phyloP scores from a whole-genome alignment of 2,329 filamentous ascomycete species.

The Golovinomyces cichoracearum region DNA sequence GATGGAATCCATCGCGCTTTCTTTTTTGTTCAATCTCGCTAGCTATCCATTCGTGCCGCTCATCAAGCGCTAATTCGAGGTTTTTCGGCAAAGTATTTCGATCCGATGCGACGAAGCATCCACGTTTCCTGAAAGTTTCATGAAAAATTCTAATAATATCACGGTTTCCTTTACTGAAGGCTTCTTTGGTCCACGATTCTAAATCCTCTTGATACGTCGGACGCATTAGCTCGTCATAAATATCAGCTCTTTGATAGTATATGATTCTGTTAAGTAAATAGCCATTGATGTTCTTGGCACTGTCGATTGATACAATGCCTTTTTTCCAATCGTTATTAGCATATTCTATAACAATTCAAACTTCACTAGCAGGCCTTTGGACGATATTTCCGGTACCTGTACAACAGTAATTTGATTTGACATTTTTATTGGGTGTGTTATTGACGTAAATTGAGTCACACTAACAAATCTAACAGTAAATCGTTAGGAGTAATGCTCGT shows the following conservation, averaged over 20 bases:
- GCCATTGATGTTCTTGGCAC: background rate
- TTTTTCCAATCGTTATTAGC: background rate
- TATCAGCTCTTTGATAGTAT: background rate
- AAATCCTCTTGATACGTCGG: background rate
- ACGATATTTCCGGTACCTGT: background rate
- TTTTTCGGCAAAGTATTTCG: background rate
- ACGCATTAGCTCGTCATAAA: background rate
- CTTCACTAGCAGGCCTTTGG: background rate
- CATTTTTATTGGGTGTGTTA: background rate
- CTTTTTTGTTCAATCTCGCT: background rate
- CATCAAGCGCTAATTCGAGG: background rate
- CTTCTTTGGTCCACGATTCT: background rate
- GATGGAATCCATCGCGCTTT: background rate
- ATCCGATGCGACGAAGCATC: background rate
- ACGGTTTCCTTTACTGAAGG: background rate
- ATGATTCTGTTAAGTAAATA: background rate
- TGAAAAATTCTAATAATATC: background rate
- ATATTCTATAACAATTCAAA: background rate
- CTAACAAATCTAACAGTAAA: conserved; percentile 1
- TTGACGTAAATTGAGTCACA: background rate
- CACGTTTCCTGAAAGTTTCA: background rate
- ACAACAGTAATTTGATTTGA: background rate
- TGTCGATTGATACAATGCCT: background rate
- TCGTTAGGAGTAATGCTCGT: conserved; percentile 1
- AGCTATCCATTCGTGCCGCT: background rate